These are phyloP conservation scores for Crithidia bombi DNA, from an alignment of 208 protist species.

Conservation along the genomic window DNA sequence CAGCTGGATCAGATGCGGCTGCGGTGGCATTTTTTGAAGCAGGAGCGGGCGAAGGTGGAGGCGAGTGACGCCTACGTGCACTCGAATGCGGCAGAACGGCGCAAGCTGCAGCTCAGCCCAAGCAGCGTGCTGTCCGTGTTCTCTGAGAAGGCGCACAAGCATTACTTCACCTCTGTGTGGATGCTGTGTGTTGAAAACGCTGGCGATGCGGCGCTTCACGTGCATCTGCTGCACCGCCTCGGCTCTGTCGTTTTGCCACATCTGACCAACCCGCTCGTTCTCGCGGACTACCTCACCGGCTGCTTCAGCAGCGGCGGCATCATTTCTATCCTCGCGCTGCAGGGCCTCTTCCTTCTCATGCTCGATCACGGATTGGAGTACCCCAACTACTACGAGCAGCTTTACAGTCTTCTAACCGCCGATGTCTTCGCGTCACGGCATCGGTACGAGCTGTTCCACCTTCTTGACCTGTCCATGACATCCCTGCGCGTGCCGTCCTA, in stretches of 20 bases:
- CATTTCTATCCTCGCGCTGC: slow-evolving; percentile 84
- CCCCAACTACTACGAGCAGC: slow-evolving; percentile 90
- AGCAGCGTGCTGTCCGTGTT: slow-evolving; percentile 77
- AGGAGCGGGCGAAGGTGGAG: slow-evolving; percentile 62
- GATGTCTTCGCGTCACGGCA: slow-evolving; percentile 86
- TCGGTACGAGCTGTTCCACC: slow-evolving; percentile 85
- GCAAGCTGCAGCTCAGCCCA: slow-evolving; percentile 58
- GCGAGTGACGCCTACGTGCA: slow-evolving; percentile 67
- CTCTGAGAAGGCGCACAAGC: slow-evolving; percentile 80
- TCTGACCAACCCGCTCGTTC: slow-evolving; percentile 84
- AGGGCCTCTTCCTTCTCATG: slow-evolving; percentile 90
- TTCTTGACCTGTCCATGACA: slow-evolving; percentile 84
- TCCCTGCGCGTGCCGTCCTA: slow-evolving; percentile 84
- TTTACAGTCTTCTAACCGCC: slow-evolving; percentile 87
- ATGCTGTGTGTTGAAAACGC: slow-evolving; percentile 70
- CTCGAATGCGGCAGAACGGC: slow-evolving; percentile 70
- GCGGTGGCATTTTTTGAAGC: slow-evolving; percentile 68
- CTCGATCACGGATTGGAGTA: slow-evolving; percentile 91
- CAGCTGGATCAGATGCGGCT: slow-evolving; percentile 53
- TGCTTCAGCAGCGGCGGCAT: slow-evolving; percentile 89
- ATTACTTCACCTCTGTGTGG: slow-evolving; percentile 86
- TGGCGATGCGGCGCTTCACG: slow-evolving; percentile 55
- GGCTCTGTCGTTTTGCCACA: slow-evolving; percentile 71
- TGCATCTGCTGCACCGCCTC: slow-evolving; percentile 85
- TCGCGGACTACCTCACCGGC: slow-evolving; percentile 85